phyloP scores from a whole-genome alignment of 2,329 filamentous ascomycete genomes.

The Colletotrichum australisinense region DNA sequence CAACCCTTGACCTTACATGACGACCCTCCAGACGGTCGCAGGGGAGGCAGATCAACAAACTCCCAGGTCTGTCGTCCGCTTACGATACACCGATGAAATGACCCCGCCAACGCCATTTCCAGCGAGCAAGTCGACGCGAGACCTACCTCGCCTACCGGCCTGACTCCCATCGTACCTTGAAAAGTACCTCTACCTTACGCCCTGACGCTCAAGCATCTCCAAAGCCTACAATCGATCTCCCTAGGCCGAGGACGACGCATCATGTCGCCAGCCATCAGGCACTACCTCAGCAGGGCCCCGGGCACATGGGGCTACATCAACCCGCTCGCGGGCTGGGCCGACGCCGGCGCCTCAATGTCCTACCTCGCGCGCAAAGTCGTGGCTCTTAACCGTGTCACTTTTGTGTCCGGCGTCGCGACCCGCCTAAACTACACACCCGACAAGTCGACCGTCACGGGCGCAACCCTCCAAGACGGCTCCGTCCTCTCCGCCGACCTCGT shows the following conservation, averaged over 20 bases:
- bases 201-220: too few species aligned
- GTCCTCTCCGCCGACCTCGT: slow-evolving; percentile 75
- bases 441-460: slow-evolving; percentile 55
- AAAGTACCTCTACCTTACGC: background rate
- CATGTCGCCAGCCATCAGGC: slow-evolving; percentile 60
- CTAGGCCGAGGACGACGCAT: too few species aligned
- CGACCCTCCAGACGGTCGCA: background rate
- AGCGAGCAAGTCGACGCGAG: background rate
- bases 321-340: slow-evolving; percentile 80
- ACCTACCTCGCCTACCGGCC: too few species aligned
- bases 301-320: slow-evolving; percentile 82
- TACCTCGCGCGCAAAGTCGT: slow-evolving; percentile 69
- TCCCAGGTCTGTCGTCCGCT: background rate
- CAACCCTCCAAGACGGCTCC: slow-evolving; percentile 61
- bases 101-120: slow-evolving; percentile 1
- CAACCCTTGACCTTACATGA: background rate
- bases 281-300: slow-evolving; percentile 58
- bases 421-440: slow-evolving; percentile 45
- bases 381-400: slow-evolving; percentile 65
- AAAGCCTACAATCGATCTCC: too few species aligned
- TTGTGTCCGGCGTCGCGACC: slow-evolving; percentile 63
- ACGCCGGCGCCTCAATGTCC: slow-evolving; percentile 77
- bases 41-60: background rate
- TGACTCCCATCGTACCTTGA: too few species aligned
- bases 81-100: slow-evolving; percentile 3